phyloP scores from a whole-genome alignment of 2,329 filamentous ascomycete species.

The Aureobasidium sp. region DNA sequence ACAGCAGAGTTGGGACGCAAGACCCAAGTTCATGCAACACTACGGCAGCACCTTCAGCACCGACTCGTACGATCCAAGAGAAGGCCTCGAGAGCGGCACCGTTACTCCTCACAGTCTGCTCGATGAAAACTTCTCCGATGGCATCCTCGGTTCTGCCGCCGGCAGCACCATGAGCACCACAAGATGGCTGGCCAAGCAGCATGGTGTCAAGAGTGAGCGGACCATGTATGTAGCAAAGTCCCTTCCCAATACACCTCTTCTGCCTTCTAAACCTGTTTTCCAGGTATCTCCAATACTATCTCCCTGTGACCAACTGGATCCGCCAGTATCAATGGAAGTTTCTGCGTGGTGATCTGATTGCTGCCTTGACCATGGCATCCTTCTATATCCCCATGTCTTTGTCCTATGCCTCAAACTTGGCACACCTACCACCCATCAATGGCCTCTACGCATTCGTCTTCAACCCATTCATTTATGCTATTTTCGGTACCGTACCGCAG shows the following conservation, averaged over 20 bases:
- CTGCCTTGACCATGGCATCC: constrained; percentile 91
- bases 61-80: constrained; percentile 19
- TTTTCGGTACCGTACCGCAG: constrained; percentile 83
- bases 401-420: constrained; percentile 84
- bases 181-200: constrained; percentile 58
- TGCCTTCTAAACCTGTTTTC: constrained; percentile 5
- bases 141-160: constrained; percentile 27
- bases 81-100: constrained; percentile 27
- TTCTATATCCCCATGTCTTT: constrained; percentile 98
- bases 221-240: constrained; percentile 52
- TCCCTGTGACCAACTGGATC: constrained; percentile 87
- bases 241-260: not conserved
- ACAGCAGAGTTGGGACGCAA: constrained; percentile 28
- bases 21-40: constrained; percentile 34
- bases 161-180: constrained; percentile 58
- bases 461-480: constrained; percentile 81
- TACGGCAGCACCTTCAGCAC: constrained; percentile 36
- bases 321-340: constrained; percentile 75
- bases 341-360: constrained; percentile 75
- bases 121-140: constrained; percentile 36
- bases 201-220: constrained; percentile 64
- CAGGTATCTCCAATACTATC: constrained; percentile 86
- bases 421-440: constrained; percentile 85
- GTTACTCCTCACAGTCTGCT: constrained; percentile 28
- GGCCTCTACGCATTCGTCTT: constrained; percentile 92